Percentiles rank a stretch among this genome's conserved stretches.
Conservation (phyloP, 805 yeast species). For the Yamadazyma philogaea region DNA sequence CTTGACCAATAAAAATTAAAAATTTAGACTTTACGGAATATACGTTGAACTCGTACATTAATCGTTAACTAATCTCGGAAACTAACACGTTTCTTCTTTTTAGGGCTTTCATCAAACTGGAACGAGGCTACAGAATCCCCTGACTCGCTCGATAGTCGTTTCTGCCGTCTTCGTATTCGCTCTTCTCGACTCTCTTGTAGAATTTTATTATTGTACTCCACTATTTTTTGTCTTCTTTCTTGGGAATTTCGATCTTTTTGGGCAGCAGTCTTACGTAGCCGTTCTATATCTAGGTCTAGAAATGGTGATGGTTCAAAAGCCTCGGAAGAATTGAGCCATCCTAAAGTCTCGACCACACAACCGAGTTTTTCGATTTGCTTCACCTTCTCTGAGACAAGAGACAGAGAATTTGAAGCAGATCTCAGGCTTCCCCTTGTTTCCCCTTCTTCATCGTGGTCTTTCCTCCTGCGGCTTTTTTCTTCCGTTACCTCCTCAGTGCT, state of each 20-base stretch:
- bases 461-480: neutral
- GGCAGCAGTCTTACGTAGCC: neutral
- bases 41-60: neutral
- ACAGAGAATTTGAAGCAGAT: too few species aligned
- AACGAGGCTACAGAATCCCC: neutral
- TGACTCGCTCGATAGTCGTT: neutral
- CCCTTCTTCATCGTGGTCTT: neutral
- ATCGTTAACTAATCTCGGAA: conserved; percentile 15
- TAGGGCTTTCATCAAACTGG: conserved; percentile 12
- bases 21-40: neutral
- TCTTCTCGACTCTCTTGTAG: conserved; percentile 27
- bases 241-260: conserved; percentile 14
- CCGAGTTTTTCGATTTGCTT: too few species aligned
- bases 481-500: neutral
- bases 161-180: conserved; percentile 16
- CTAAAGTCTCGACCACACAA: too few species aligned
- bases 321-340: neutral
- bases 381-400: too few species aligned
- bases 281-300: neutral
- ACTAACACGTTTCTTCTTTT: conserved; percentile 26
- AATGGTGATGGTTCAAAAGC: neutral
- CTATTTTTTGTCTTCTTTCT: conserved; percentile 22
- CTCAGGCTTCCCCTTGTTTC: neutral
- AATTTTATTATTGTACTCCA: conserved; percentile 21
- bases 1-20: too few species aligned